A percentile compares a stretch with the other conserved stretches of the same genome.
Conservation (phyloP, 495 filamentous ascomycete species). For the Aspergillus affinis region DNA sequence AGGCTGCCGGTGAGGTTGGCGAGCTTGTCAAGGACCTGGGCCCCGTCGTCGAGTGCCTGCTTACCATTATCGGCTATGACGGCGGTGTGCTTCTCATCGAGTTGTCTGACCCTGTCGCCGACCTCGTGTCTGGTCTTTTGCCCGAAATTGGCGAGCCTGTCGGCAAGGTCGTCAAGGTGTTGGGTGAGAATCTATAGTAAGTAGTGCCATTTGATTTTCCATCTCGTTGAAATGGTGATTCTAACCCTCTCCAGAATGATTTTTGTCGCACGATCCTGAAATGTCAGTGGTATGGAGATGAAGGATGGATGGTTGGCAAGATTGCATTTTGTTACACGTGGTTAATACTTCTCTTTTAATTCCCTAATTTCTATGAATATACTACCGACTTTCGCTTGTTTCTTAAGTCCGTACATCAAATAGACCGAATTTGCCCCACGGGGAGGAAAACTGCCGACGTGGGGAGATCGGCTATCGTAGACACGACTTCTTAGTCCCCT, state of each 20-base stretch:
- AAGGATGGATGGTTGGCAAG: not conserved
- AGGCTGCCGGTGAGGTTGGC: constrained; percentile 17
- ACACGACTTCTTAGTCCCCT: not conserved
- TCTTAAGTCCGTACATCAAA: no score
- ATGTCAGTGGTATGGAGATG: not conserved
- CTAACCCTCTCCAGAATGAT: not conserved
- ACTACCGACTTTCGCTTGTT: no score
- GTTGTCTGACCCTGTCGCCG: constrained; percentile 23
- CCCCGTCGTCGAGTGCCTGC: constrained; percentile 22
- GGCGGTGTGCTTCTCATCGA: constrained; percentile 20
- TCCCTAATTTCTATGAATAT: not conserved
- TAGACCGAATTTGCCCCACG: no score
- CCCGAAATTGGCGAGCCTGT: constrained; percentile 10
- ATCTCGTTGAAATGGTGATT: not conserved
- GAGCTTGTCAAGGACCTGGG: constrained; percentile 23
- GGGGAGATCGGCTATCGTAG: not conserved
- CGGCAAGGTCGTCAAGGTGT: constrained; percentile 4
- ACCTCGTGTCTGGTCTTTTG: constrained; percentile 18
- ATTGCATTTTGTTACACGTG: not conserved
- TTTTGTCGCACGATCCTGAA: not conserved
- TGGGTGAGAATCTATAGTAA: constrained; percentile 8
- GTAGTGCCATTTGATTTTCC: not conserved
- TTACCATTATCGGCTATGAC: constrained; percentile 27
- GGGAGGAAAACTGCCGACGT: not conserved
- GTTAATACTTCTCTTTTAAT: not conserved